Evolutionary conservation across 2,329 filamentous ascomycete genomes (phyloP).

Genomic region (Aureobasidium sp.): DNA sequence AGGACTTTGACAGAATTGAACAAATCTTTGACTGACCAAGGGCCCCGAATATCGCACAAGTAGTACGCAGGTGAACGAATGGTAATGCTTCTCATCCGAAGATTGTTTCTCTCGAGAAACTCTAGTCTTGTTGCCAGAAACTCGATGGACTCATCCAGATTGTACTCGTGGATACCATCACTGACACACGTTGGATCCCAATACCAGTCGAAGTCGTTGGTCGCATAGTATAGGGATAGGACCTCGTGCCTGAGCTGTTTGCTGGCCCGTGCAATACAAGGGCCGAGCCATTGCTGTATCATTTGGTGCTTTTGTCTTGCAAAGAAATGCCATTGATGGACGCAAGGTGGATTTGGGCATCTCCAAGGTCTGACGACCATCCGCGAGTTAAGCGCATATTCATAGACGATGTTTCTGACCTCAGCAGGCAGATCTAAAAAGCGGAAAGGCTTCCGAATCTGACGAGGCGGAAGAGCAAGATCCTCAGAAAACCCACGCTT

Average conservation of each 20-base stretch:
- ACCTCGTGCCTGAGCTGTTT: neutral
- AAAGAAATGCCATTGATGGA: neutral
- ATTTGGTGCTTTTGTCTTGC: neutral
- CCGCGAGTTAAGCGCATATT: neutral
- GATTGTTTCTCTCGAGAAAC: neutral
- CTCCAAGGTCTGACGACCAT: neutral
- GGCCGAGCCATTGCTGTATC: neutral
- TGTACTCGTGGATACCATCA: neutral
- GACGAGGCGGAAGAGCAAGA: neutral
- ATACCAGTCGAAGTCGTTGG: neutral
- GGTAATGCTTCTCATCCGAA: neutral
- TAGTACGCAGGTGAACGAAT: neutral
- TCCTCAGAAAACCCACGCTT: neutral
- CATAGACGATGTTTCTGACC: conserved; percentile 1
- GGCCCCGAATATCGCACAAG: too few relatives aligned
- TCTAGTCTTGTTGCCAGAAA: neutral
- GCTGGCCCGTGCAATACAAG: neutral
- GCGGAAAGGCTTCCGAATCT: neutral
- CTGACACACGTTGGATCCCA: neutral
- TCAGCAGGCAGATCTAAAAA: conserved; percentile 3
- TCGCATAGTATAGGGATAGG: neutral
- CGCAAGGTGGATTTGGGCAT: neutral
- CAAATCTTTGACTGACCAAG: fast-evolving
- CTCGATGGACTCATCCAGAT: neutral
- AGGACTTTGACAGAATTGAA: neutral